Evolutionary conservation across 1,284 basidiomycete species (phyloP).

Genomic region (Apiotrichum domesticum): DNA sequence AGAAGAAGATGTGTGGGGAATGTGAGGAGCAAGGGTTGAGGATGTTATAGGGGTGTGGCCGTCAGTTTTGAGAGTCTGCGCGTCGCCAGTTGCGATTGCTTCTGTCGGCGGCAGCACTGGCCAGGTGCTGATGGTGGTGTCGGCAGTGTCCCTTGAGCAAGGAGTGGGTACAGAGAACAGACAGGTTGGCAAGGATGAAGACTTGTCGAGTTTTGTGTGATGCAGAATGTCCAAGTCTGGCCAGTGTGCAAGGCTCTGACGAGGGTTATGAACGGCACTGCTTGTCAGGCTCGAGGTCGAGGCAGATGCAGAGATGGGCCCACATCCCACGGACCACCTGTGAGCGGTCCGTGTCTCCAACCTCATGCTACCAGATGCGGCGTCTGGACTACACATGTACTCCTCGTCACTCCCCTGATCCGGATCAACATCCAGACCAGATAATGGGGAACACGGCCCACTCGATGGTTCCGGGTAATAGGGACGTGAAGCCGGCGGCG

Average conservation of each 20-base stretch:
- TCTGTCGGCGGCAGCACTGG: neutral
- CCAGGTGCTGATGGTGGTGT: too few species aligned
- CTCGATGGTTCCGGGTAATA: neutral
- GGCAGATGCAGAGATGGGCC: neutral
- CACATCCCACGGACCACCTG: neutral
- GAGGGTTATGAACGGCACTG: neutral
- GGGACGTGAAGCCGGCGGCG: too few species aligned
- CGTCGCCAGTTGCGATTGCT: neutral
- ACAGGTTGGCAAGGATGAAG: neutral
- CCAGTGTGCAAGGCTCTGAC: neutral
- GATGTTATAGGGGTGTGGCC: neutral
- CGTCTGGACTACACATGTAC: too few species aligned
- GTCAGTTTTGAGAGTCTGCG: neutral
- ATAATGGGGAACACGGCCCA: neutral
- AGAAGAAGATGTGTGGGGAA: neutral
- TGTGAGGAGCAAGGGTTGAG: neutral
- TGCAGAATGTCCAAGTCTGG: neutral
- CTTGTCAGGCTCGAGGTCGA: neutral
- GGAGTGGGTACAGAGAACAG: neutral
- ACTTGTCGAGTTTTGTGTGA: neutral
- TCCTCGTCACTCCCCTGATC: too few species aligned
- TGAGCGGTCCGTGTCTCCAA: neutral
- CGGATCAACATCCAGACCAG: neutral
- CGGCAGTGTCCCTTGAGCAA: too few species aligned
- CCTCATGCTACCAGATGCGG: too few species aligned